Conservation (phyloP, 2,329 filamentous ascomycete genomes). For the Arthroderma uncinatum region DNA sequence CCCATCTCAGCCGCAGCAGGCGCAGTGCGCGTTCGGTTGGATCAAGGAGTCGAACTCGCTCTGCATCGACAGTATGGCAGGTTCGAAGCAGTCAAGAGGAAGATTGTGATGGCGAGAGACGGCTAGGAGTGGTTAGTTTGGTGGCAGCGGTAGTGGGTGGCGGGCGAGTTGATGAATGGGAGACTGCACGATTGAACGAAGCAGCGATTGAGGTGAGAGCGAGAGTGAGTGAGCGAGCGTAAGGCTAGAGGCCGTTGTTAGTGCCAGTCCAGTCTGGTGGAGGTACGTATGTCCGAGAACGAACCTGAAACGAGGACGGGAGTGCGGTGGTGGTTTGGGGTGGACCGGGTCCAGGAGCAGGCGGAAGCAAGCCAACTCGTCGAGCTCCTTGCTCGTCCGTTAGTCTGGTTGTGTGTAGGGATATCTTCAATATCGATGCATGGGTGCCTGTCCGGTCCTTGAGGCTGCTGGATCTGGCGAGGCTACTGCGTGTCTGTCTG, state of each 20-base stretch:
- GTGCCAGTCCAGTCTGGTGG: background rate
- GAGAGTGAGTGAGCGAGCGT: background rate
- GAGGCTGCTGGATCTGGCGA: no score
- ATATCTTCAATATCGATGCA: background rate
- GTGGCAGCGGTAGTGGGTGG: background rate
- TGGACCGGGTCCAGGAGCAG: background rate
- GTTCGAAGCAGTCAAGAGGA: background rate
- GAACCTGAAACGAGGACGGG: conserved; percentile 2
- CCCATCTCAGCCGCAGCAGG: conserved; percentile 52
- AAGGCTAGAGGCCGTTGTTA: conserved; percentile 1
- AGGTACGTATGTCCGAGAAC: conserved; percentile 1
- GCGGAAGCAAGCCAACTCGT: conserved; percentile 3
- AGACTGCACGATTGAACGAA: background rate
- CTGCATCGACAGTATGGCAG: background rate
- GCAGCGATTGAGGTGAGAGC: background rate
- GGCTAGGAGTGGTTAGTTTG: background rate
- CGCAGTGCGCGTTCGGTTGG: conserved; percentile 1
- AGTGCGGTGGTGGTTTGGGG: background rate
- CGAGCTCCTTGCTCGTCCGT: background rate
- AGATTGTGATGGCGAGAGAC: background rate
- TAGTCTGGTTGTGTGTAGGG: background rate
- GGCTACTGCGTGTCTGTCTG: no score
- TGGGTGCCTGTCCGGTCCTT: conserved; percentile 1
- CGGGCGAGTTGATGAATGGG: no score
- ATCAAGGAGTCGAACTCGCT: background rate